Conservation (phyloP, 179 eudicot genomes). For the Spinacia oleracea region DNA sequence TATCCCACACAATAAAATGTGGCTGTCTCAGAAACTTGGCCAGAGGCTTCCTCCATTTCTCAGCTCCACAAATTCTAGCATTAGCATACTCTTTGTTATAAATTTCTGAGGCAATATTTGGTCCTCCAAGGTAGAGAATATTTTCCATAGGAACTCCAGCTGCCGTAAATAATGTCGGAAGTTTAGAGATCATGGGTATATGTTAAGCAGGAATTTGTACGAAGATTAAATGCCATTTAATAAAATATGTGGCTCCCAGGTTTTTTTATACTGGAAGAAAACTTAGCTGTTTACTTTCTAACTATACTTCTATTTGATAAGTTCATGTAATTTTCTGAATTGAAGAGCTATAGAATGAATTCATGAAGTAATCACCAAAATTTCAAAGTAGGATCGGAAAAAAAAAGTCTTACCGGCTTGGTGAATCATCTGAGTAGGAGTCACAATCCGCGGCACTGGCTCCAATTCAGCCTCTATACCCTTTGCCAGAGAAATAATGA, state of each 20-base stretch:
- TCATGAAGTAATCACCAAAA: too few species aligned
- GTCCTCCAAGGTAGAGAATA: slow-evolving; percentile 91
- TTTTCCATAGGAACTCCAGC: slow-evolving; percentile 88
- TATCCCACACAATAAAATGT: slow-evolving; percentile 92
- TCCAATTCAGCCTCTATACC: slow-evolving; percentile 82
- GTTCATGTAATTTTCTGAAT: not conserved
- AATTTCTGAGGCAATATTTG: slow-evolving; percentile 90
- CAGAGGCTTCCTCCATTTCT: slow-evolving; percentile 84
- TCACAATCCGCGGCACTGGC: slow-evolving; percentile 73
- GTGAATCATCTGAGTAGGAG: slow-evolving; percentile 75
- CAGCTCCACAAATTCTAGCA: slow-evolving; percentile 90
- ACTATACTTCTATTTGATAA: not conserved
- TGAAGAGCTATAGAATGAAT: not conserved
- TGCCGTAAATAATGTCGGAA: slow-evolving; percentile 27
- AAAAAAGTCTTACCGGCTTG: slow-evolving; percentile 63
- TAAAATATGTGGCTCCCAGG: not conserved
- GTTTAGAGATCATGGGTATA: not conserved
- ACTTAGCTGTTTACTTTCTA: not conserved
- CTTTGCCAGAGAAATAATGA: slow-evolving; percentile 75
- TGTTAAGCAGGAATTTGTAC: not conserved
- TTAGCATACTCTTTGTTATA: slow-evolving; percentile 92
- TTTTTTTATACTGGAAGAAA: not conserved
- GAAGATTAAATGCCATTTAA: not conserved
- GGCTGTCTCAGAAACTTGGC: slow-evolving; percentile 86
- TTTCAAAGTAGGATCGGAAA: too few species aligned